Evolutionary conservation across 805 yeast genomes (phyloP).

Genomic region (Starmerella gropengiesseri): DNA sequence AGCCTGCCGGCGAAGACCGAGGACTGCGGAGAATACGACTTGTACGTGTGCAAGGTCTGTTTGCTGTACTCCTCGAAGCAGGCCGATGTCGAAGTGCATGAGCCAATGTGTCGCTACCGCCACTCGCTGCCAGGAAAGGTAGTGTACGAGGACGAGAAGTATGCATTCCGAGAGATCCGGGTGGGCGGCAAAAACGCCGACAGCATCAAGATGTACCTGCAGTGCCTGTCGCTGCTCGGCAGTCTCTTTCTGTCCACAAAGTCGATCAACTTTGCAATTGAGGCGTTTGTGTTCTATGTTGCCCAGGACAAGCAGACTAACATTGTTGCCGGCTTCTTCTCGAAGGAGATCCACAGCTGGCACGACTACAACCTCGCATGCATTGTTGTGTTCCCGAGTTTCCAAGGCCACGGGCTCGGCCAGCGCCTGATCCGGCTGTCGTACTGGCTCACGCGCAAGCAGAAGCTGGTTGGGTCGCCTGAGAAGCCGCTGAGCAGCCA

Average conservation of each 20-base stretch:
- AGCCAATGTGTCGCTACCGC: constrained; percentile 21
- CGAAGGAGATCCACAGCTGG: constrained; percentile 64
- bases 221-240: constrained; percentile 72
- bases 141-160: constrained; percentile 49
- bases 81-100: constrained; percentile 42
- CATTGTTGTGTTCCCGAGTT: constrained; percentile 84
- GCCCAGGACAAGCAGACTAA: constrained; percentile 25
- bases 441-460: constrained; percentile 58
- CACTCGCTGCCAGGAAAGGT: constrained; percentile 49
- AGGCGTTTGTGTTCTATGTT: constrained; percentile 69
- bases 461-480: constrained; percentile 68
- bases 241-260: constrained; percentile 83
- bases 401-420: constrained; percentile 69
- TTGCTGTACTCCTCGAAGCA: constrained; percentile 60
- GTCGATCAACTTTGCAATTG: constrained; percentile 71
- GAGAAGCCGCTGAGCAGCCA: constrained; percentile 80
- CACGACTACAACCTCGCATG: constrained; percentile 84
- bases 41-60: constrained; percentile 71
- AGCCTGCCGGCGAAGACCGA: constrained; percentile 31
- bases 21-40: constrained; percentile 30
- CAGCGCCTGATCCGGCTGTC: constrained; percentile 72
- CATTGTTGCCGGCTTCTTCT: constrained; percentile 79
- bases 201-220: constrained; percentile 48
- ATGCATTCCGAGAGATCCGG: constrained; percentile 53
- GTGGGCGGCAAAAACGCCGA: constrained; percentile 37